A percentile compares a stretch with the other conserved stretches of the same genome.
Evolutionary conservation across 768 basidiomycete species (phyloP).

Genomic region (Inosperma sp.): DNA sequence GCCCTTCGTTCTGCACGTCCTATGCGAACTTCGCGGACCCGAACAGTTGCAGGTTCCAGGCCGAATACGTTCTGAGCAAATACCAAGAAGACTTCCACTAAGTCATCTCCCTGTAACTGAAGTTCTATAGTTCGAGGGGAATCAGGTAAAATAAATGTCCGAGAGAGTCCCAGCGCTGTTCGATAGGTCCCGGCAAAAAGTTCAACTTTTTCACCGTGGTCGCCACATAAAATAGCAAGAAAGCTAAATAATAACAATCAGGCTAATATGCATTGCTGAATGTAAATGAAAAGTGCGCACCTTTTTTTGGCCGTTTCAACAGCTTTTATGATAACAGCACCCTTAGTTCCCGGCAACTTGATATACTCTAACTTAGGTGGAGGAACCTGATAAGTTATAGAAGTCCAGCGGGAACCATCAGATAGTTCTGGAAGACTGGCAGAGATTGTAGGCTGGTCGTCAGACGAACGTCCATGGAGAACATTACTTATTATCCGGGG

Average conservation of each 20-base stretch:
- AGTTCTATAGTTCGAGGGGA: conserved; percentile 84
- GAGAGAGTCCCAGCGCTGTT: conserved; percentile 85
- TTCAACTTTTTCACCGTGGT: conserved; percentile 90
- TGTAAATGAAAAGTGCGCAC: conserved; percentile 30
- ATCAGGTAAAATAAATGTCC: conserved; percentile 89
- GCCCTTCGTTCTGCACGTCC: conserved; percentile 85
- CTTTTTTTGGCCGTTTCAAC: conserved; percentile 91
- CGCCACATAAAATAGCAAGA: conserved; percentile 88
- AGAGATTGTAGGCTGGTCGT: conserved; percentile 44
- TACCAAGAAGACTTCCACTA: conserved; percentile 88
- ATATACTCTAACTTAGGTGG: conserved; percentile 88
- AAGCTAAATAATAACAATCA: conserved; percentile 47
- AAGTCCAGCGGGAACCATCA: conserved; percentile 25
- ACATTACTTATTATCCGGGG: conserved; percentile 68
- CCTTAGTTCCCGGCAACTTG: conserved; percentile 88
- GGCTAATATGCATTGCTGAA: background rate
- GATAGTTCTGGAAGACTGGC: conserved; percentile 28
- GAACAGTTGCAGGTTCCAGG: conserved; percentile 86
- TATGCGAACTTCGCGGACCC: conserved; percentile 90
- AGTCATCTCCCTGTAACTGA: conserved; percentile 86
- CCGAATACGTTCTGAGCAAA: conserved; percentile 92
- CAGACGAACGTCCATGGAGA: conserved; percentile 54
- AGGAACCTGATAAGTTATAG: conserved; percentile 47
- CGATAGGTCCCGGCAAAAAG: conserved; percentile 88
- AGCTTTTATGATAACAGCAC: conserved; percentile 75